A percentile compares a stretch with the other conserved stretches of the same genome.
Conservation (phyloP, 2,329 filamentous ascomycete species). For the Microdochium trichocladiopsis region DNA sequence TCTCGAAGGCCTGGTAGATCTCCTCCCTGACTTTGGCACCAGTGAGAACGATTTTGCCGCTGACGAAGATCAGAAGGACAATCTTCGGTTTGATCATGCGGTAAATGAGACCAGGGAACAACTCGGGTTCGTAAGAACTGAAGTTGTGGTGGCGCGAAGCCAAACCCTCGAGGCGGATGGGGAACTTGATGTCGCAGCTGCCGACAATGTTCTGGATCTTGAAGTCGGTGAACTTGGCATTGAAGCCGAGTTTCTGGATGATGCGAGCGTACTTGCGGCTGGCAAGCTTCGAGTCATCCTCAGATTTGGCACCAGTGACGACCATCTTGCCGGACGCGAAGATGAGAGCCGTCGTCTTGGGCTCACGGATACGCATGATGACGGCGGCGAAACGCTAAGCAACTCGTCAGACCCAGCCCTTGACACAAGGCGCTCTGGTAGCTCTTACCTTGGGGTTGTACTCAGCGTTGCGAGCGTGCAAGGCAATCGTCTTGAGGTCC, state of each 20-base stretch:
- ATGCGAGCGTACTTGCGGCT: constrained; percentile 97
- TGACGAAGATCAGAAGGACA: constrained; percentile 94
- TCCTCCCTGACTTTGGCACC: constrained; percentile 97
- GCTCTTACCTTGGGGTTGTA: constrained; percentile 90
- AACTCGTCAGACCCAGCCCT: constrained; percentile 18
- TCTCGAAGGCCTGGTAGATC: constrained; percentile 93
- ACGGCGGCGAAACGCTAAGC: constrained; percentile 92
- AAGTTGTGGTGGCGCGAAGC: constrained; percentile 98
- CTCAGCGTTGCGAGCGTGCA: constrained; percentile 96
- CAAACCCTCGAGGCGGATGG: constrained; percentile 91
- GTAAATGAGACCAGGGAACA: constrained; percentile 99
- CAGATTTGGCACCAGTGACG: constrained; percentile 94
- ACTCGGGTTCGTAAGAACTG: constrained; percentile 95
- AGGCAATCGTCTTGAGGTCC: constrained; percentile 96
- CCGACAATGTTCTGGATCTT: constrained; percentile 99
- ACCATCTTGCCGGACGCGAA: constrained; percentile 99
- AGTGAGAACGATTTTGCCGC: constrained; percentile 95
- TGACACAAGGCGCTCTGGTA: constrained; percentile 14
- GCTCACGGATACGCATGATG: constrained; percentile 99
- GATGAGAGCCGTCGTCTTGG: constrained; percentile 96
- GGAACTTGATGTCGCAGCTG: constrained; percentile 99
- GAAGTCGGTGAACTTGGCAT: constrained; percentile 99
- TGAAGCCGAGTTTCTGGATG: constrained; percentile 99
- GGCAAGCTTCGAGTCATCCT: constrained; percentile 95
- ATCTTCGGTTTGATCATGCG: constrained; percentile 99